Evolutionary conservation across 2,329 filamentous ascomycete genomes (phyloP), one percentile per base, ranked within the genome.

Genomic region (Colletotrichum sublineola): DNA sequence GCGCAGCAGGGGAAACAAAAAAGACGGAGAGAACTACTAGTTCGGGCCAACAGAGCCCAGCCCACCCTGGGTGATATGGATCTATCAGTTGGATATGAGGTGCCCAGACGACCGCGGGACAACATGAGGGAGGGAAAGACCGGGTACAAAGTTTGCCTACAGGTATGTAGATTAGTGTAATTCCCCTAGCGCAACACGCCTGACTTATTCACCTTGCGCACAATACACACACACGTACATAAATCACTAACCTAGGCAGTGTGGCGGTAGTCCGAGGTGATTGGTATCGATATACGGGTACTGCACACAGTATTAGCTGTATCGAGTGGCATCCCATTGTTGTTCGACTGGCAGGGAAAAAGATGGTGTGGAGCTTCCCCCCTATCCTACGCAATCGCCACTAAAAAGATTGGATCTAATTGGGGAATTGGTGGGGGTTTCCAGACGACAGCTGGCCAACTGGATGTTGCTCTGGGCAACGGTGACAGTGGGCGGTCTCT

Each of bases 391-490:
- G 46, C 70, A 60, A 73, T 70, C 48, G 61, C 70, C 70, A 70
- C 70, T 61, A 53, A 29, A 57, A 72, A 56, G 36, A 72, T 14
- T 73, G 70, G 70, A 65, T 62, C 67, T 61, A 48, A 73, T 73
- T 73, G 70, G 70, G 61, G 48, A 65, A 65, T 70, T 44, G 70
- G 61, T 69, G 60, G 70, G 66, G 70, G 48, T 52, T 46, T 36
- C 60, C 57, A 31, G 61, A 68, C 66, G 55, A 69, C 61, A 56
- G 46, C 70, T 69, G 67, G 60, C 70, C 70, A 73, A 70, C 70
- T 65, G 67, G 60, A 63, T 70, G 70, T 73, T 73, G 66, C 70
- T 73, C 70, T 65, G 60, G 70, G 70, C 70, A 73, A 73, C 70
- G 60, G 42, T 38, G 50, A 44, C 24, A 11, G 31, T 36, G 40